Base-by-base conservation (phyloP, 192 early-diverging fungal species). In the Rhizoclosmatium sp. region DNA sequence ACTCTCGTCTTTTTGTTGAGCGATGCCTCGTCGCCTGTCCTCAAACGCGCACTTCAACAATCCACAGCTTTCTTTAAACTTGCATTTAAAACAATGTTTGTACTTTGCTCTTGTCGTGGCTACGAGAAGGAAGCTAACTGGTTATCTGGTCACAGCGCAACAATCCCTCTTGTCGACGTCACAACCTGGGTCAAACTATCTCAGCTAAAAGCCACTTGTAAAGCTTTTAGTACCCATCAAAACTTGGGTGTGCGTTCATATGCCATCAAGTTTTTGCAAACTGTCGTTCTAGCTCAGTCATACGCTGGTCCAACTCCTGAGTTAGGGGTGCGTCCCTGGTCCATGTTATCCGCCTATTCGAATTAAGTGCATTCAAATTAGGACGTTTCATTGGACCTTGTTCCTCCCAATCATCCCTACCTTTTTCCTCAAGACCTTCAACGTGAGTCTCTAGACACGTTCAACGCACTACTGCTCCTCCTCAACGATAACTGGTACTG, bases 401-500 rank as follows among this genome's bases (percentile, higher is more conserved):
- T 45, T 45, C 85, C 80, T 12, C 42, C 78, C 21, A 58, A 68
- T 23, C 85, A 86, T 78, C 85, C 81, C 0, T 84, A 78, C 49
- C 47, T 86, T 14, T 71, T 80, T 16, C 40, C 54, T 21, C 14
- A 7, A 12, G 85, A 84, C 47, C 47, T 86, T 19, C 58, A 49
- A 23, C 67, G 77, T 3, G 85, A 86, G 59, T 62, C 83, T 5
- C 74, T 79, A 7, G 76, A 68, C 9, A 31, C 80, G 23, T 72
- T 86, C 51, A n/a, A 60, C 14, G 51, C 47, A 47, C 58, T 86
- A 58, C 40, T 71, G n/a, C 3, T 41, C 3, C 65, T 78, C 45
- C 47, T 84, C 9, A 64, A 42, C 14, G 49, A 69, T 14, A 71
- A 61, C 7, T 65, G 71, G 81, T 83, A 78, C 62, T 23, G 0